These are phyloP conservation scores for Tuber brumale DNA, from an alignment of 495 filamentous ascomycete genomes.

Conservation along the genomic window DNA sequence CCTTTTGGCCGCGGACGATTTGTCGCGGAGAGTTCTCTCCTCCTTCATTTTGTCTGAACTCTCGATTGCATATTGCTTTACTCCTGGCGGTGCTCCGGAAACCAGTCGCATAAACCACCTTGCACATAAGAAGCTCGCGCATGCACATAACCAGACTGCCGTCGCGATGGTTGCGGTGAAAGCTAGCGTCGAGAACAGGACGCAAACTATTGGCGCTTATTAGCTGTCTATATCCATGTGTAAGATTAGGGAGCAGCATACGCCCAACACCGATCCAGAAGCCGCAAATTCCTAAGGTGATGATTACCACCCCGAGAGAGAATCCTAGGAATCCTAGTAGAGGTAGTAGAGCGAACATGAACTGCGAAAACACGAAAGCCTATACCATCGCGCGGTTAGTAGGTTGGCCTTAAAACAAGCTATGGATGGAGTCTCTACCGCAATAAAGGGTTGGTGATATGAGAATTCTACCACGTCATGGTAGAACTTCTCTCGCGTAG, in stretches of 20 bases:
- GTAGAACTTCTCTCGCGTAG: slow-evolving; percentile 29
- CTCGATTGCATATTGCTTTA: background rate
- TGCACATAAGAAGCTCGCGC: slow-evolving; percentile 20
- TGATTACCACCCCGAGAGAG: slow-evolving; percentile 19
- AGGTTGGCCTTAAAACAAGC: background rate
- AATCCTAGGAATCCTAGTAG: slow-evolving; percentile 29
- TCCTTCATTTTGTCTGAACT: background rate
- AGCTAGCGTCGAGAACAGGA: slow-evolving; percentile 25
- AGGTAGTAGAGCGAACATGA: slow-evolving; percentile 26
- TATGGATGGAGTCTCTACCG: slow-evolving; percentile 11
- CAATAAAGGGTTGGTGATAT: slow-evolving; percentile 24
- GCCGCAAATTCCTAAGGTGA: slow-evolving; percentile 23
- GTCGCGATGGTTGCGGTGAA: slow-evolving; percentile 30
- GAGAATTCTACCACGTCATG: slow-evolving; percentile 23
- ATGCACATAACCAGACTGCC: slow-evolving; percentile 19
- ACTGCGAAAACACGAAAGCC: slow-evolving; percentile 26
- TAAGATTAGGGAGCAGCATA: background rate
- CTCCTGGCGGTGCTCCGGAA: background rate
- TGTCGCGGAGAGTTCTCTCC: background rate
- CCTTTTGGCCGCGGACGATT: background rate
- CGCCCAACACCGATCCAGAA: slow-evolving; percentile 33
- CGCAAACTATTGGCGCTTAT: slow-evolving; percentile 18
- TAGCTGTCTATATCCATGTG: slow-evolving; percentile 1
- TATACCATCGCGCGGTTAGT: slow-evolving; percentile 4
- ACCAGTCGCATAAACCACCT: slow-evolving; percentile 7